phyloP scores from a whole-genome alignment of 1,284 basidiomycete genomes.

The Ustilago vetiveriae region DNA sequence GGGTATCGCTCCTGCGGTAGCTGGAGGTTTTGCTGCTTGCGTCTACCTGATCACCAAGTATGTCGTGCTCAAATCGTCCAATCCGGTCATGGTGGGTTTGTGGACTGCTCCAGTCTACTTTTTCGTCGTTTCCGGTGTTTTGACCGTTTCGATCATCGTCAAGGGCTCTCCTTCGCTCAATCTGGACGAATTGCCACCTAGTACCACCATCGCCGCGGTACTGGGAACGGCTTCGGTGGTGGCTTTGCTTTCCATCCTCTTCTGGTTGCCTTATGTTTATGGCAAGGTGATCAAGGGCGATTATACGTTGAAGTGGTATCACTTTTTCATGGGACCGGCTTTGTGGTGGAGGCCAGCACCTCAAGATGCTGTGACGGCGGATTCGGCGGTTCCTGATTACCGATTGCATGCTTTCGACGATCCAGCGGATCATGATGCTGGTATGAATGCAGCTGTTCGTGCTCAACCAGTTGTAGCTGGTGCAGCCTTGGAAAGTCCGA shows the following conservation, averaged over 20 bases:
- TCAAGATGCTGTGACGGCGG: conserved; percentile 31
- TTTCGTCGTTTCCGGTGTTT: conserved; percentile 29
- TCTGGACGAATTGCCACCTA: conserved; percentile 34
- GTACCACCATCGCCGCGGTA: conserved; percentile 23
- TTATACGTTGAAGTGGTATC: conserved; percentile 43
- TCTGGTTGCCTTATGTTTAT: conserved; percentile 49
- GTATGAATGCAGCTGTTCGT: conserved; percentile 11
- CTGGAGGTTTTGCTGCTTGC: conserved; percentile 36
- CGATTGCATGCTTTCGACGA: conserved; percentile 25
- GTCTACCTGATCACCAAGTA: conserved; percentile 48
- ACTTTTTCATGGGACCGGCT: conserved; percentile 48
- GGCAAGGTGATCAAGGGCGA: conserved; percentile 43
- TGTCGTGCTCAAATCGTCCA: conserved; percentile 23
- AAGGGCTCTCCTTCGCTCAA: conserved; percentile 49
- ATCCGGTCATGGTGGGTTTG: conserved; percentile 39
- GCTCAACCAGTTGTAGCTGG: conserved; percentile 16
- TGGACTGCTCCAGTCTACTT: conserved; percentile 41
- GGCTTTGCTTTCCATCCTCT: conserved; percentile 28
- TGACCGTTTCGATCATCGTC: conserved; percentile 44
- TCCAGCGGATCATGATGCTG: not conserved
- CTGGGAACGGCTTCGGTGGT: conserved; percentile 38
- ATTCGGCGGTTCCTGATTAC: conserved; percentile 41
- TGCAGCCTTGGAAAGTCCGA: conserved; percentile 9
- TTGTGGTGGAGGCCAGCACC: conserved; percentile 35
- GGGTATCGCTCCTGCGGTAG: conserved; percentile 45